Conservation (phyloP, 2,329 filamentous ascomycete genomes). For the Ascochyta pisi region DNA sequence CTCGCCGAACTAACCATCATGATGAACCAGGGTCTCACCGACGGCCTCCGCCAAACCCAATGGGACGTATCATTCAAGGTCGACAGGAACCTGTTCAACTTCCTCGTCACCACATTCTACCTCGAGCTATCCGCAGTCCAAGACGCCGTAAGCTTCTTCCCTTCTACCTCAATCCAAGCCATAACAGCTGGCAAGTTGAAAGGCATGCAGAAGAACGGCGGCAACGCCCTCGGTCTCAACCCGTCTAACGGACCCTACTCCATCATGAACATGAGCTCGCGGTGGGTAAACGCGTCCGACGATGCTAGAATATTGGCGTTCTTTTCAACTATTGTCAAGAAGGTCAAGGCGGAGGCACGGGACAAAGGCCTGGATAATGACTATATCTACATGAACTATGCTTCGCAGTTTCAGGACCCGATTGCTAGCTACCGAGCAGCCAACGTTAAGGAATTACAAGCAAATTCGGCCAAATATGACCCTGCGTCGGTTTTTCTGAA, state of each 20-base stretch:
- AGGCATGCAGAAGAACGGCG: slow-evolving; percentile 29
- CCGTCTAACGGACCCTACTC: slow-evolving; percentile 23
- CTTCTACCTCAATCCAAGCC: slow-evolving; percentile 24
- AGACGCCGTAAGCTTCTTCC: slow-evolving; percentile 7
- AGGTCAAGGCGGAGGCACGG: slow-evolving; percentile 17
- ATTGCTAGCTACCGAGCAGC: slow-evolving; percentile 52
- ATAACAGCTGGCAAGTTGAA: slow-evolving; percentile 23
- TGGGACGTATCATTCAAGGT: slow-evolving; percentile 19
- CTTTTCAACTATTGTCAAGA: slow-evolving; percentile 16
- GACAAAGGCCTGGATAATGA: slow-evolving; percentile 18
- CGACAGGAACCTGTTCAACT: slow-evolving; percentile 17
- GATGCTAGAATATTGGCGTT: slow-evolving; percentile 23
- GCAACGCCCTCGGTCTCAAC: slow-evolving; percentile 29
- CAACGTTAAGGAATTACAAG: slow-evolving; percentile 45
- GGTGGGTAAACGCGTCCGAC: slow-evolving; percentile 25
- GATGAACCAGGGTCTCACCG: background rate
- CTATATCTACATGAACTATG: slow-evolving; percentile 59
- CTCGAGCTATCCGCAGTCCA: slow-evolving; percentile 5
- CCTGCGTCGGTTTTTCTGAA: slow-evolving; percentile 51
- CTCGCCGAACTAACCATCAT: slow-evolving; percentile 30
- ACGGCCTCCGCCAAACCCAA: slow-evolving; percentile 13
- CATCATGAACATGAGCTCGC: slow-evolving; percentile 26
- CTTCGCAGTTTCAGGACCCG: slow-evolving; percentile 52
- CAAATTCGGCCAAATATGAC: slow-evolving; percentile 51
- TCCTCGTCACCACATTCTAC: slow-evolving; percentile 22